A percentile compares a stretch with the other conserved stretches of the same genome.
Evolutionary conservation across 768 basidiomycete genomes (phyloP).

Genomic region (Lactarius sp.): DNA sequence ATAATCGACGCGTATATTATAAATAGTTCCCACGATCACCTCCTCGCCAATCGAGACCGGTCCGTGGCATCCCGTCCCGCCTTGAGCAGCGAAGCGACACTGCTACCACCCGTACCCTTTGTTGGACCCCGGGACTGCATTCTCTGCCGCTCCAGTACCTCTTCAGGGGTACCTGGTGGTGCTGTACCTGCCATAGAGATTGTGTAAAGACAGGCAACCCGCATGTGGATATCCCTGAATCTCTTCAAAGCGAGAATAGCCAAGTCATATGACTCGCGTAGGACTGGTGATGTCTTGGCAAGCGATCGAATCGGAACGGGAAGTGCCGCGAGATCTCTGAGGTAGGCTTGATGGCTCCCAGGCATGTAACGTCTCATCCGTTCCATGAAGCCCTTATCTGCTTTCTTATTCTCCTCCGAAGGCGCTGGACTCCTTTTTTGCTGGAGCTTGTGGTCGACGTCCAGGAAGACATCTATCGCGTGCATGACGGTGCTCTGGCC

Average conservation of each 20-base stretch:
- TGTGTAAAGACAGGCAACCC: conserved; percentile 82
- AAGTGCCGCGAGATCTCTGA: conserved; percentile 56
- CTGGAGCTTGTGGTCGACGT: conserved; percentile 82
- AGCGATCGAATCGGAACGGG: conserved; percentile 60
- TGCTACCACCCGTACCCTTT: conserved; percentile 88
- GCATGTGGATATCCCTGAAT: conserved; percentile 85
- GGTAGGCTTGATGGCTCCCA: conserved; percentile 80
- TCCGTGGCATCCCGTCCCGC: conserved; percentile 84
- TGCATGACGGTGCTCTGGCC: conserved; percentile 93
- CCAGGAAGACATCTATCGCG: conserved; percentile 78
- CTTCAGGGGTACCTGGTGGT: conserved; percentile 55
- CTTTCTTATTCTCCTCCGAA: conserved; percentile 58
- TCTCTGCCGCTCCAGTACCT: conserved; percentile 34
- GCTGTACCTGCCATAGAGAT: conserved; percentile 73
- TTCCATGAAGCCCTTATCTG: conserved; percentile 79
- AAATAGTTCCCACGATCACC: conserved; percentile 25
- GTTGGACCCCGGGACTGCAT: conserved; percentile 41
- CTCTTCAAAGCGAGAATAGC: conserved; percentile 75
- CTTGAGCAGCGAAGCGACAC: conserved; percentile 77
- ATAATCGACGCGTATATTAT: conserved; percentile 3
- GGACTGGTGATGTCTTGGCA: conserved; percentile 49
- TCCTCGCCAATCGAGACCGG: conserved; percentile 50
- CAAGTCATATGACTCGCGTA: conserved; percentile 73
- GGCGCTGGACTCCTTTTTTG: conserved; percentile 64
- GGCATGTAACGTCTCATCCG: conserved; percentile 97